Evolutionary conservation across 345 rosid genomes (phyloP), one percentile per base, ranked within the genome.

Genomic region (Populus ilicifolia): DNA sequence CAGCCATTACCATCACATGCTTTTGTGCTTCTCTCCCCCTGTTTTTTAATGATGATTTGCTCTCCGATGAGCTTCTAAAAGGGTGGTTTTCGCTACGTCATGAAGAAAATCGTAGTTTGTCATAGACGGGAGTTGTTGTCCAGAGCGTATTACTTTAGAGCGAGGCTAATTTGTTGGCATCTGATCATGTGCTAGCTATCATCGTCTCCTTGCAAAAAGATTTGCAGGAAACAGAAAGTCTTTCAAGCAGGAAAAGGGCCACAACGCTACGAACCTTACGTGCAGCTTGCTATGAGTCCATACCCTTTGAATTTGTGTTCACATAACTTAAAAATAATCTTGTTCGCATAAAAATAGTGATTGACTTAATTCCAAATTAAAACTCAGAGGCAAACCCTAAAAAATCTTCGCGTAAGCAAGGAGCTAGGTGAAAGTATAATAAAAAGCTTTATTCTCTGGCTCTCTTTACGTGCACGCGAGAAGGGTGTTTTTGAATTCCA

Each of bases 391-490:
- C 10, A 39, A 6, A 39, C 43, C 43, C 8, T 39, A 39, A 39
- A 39, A 7, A 33, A 33, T 33, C 35, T 33, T 33, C 35, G 35
- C 35, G 35, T 33, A 33, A 33, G 35, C 35, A 33, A 33, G 35
- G 5, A 33, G 35, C 35, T 33, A 33, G 35, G 35, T 33, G 35
- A 5, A 33, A 33, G 35, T 33, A 33, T 33, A 33, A 46, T 44
- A 27, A 29, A 70, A 20, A 30, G 29, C 39, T 77, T 39, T 43
- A 8, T 10, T 4, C 36, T 2, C 59, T 30, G 30, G 78, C 33
- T 77, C 63, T 50, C 83, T 77, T 78, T 38, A 67, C 77, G 77
- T 79, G 86, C 85, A 83, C 82, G 85, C 85, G 83, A 81, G 80
- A 36, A 78, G 78, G 76, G 79, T 54, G 73, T 50, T 12, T 44